These are phyloP conservation scores for Torulaspora delbrueckii DNA, from an alignment of 805 yeast genomes.

Conservation along the genomic window DNA sequence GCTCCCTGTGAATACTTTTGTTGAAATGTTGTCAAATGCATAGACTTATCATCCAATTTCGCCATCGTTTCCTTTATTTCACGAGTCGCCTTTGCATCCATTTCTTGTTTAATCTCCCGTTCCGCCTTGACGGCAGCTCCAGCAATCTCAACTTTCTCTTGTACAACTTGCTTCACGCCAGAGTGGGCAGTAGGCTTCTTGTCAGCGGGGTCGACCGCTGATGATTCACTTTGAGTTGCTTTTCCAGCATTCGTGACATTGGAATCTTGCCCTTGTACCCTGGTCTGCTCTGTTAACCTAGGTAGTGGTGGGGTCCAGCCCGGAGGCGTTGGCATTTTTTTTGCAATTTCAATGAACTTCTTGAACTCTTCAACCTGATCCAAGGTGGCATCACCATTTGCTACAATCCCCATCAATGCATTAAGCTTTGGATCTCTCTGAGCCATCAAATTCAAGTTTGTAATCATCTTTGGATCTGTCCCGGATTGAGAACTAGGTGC, in stretches of 20 bases:
- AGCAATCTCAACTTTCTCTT: background rate
- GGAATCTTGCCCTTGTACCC: background rate
- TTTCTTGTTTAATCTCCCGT: slow-evolving; percentile 5
- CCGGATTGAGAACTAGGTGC: slow-evolving; percentile 35
- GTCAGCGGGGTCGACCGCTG: background rate
- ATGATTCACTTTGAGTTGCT: slow-evolving; percentile 15
- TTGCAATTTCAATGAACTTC: slow-evolving; percentile 71
- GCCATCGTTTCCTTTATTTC: slow-evolving; percentile 1
- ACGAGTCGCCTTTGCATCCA: slow-evolving; percentile 8
- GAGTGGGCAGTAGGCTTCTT: slow-evolving; percentile 5
- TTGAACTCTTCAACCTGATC: slow-evolving; percentile 76
- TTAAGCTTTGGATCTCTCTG: slow-evolving; percentile 62
- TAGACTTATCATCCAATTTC: slow-evolving; percentile 41
- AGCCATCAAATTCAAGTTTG: slow-evolving; percentile 79
- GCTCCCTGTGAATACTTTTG: slow-evolving; percentile 65
- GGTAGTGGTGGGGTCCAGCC: slow-evolving; percentile 29
- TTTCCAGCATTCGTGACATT: background rate
- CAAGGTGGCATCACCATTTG: slow-evolving; percentile 70
- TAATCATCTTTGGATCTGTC: slow-evolving; percentile 76
- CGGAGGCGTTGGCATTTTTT: slow-evolving; percentile 60
- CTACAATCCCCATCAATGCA: slow-evolving; percentile 76
- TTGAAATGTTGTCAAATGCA: slow-evolving; percentile 68
- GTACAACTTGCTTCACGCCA: slow-evolving; percentile 11
- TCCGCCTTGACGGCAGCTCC: slow-evolving; percentile 20
- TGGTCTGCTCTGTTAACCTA: background rate